Percentiles rank a stretch among this genome's conserved stretches.
phyloP scores from a whole-genome alignment of 768 basidiomycete species.

The Gloeophyllum trabeum region DNA sequence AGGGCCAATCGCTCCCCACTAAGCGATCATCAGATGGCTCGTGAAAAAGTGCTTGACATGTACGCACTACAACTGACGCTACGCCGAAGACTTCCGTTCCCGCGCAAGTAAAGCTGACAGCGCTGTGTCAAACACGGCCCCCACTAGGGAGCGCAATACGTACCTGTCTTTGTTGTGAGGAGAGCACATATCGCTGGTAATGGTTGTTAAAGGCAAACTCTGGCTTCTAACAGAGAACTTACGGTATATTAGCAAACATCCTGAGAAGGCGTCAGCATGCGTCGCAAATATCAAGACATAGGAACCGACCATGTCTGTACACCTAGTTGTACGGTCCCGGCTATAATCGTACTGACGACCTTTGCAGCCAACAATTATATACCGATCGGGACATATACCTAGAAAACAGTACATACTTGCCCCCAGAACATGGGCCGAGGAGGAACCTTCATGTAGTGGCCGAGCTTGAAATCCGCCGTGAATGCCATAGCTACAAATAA shows the following conservation, averaged over 20 bases:
- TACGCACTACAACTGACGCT: constrained; percentile 46
- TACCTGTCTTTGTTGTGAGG: constrained; percentile 7
- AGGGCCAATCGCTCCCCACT: constrained; percentile 66
- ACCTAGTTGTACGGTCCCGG: constrained; percentile 56
- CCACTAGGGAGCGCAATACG: no score
- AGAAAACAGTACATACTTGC: constrained; percentile 10
- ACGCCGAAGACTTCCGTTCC: constrained; percentile 26
- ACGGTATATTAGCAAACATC: constrained; percentile 56
- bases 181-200: constrained; percentile 13
- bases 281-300: constrained; percentile 1
- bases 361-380: constrained; percentile 11
- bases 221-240: constrained; percentile 10
- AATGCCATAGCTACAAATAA: constrained; percentile 48
- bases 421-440: constrained; percentile 54
- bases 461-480: constrained; percentile 66
- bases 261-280: constrained; percentile 13
- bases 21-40: constrained; percentile 8
- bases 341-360: constrained; percentile 28
- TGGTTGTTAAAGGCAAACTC: not conserved
- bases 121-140: no score
- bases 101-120: constrained; percentile 4
- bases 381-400: not conserved
- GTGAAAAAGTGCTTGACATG: constrained; percentile 5
- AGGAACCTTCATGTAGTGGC: constrained; percentile 64
- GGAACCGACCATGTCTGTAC: constrained; percentile 42